Evolutionary conservation across 345 rosid genomes (phyloP).

Genomic region (Brassica carinata): DNA sequence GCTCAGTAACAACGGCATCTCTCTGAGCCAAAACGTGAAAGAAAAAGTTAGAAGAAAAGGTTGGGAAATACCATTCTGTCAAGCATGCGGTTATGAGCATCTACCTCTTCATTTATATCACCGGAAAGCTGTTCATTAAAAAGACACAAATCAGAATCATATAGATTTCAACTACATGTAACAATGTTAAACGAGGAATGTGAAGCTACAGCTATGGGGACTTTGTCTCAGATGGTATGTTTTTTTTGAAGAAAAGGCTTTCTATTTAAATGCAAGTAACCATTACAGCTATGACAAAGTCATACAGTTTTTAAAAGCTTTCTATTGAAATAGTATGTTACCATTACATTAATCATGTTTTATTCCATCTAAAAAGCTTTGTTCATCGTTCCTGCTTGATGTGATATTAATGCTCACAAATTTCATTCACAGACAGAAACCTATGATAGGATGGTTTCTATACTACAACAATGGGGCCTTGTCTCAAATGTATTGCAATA

Average conservation of each 20-base stretch:
- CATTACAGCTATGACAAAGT: too few species aligned
- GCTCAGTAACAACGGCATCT: constrained; percentile 23
- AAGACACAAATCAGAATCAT: constrained; percentile 5
- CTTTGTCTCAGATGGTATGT: neutral
- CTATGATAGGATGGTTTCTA: too few species aligned
- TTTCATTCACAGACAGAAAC: neutral
- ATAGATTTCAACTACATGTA: neutral
- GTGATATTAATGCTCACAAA: neutral
- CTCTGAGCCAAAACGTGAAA: neutral
- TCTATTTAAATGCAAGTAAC: too few species aligned
- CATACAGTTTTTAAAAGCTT: too few species aligned
- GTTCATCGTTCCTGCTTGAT: neutral
- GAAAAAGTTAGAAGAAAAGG: neutral
- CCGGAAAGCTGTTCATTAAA: constrained; percentile 67
- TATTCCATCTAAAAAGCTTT: too few species aligned
- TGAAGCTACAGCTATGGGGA: neutral
- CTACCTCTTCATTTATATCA: constrained; percentile 89
- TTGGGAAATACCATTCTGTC: constrained; percentile 70
- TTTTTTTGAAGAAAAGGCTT: too few species aligned
- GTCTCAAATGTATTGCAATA: neutral
- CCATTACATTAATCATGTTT: neutral
- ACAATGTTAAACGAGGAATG: neutral
- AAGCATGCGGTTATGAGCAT: constrained; percentile 76
- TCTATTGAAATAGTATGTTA: neutral
- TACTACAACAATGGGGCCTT: neutral